phyloP scores from a whole-genome alignment of 2,329 filamentous ascomycete genomes.

The Emmonsia crescens region DNA sequence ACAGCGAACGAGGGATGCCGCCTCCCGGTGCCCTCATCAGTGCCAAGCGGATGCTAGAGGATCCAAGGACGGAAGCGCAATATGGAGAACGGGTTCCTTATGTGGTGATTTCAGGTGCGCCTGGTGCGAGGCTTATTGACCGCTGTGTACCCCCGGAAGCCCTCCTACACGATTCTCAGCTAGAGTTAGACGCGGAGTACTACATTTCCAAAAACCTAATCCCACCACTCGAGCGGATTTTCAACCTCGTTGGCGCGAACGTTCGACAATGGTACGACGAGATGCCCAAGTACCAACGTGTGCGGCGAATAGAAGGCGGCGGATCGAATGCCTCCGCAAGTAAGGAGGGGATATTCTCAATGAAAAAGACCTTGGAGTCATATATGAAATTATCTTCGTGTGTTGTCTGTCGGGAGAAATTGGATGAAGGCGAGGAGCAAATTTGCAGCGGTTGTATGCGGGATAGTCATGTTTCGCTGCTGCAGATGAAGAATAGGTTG shows the following conservation, averaged over 20 bases:
- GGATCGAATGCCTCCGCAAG: background rate
- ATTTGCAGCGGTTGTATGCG: conserved; percentile 30
- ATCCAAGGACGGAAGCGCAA: conserved; percentile 79
- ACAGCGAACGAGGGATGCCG: conserved; percentile 66
- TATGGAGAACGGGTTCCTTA: conserved; percentile 94
- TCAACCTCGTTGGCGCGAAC: conserved; percentile 89
- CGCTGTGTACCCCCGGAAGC: conserved; percentile 82
- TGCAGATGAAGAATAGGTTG: conserved; percentile 53
- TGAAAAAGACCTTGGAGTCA: conserved; percentile 74
- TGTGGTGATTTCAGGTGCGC: conserved; percentile 80
- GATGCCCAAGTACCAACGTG: conserved; percentile 81
- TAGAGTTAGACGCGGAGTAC: conserved; percentile 84
- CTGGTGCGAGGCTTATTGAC: conserved; percentile 74
- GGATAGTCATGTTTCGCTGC: conserved; percentile 46
- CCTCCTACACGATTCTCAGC: conserved; percentile 62
- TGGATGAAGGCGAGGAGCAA: conserved; percentile 32
- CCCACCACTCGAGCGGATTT: conserved; percentile 88
- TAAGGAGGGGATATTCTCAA: conserved; percentile 18
- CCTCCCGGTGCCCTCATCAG: conserved; percentile 85
- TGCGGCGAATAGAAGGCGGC: conserved; percentile 49
- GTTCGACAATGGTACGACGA: conserved; percentile 88
- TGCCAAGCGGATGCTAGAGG: conserved; percentile 72
- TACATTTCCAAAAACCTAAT: conserved; percentile 96
- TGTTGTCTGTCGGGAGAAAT: conserved; percentile 58
- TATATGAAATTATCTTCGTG: conserved; percentile 79